A percentile compares a stretch with the other conserved stretches of the same genome.
Evolutionary conservation across 257 asterid species (phyloP).

Genomic region (Nicotiana noctiflora): DNA sequence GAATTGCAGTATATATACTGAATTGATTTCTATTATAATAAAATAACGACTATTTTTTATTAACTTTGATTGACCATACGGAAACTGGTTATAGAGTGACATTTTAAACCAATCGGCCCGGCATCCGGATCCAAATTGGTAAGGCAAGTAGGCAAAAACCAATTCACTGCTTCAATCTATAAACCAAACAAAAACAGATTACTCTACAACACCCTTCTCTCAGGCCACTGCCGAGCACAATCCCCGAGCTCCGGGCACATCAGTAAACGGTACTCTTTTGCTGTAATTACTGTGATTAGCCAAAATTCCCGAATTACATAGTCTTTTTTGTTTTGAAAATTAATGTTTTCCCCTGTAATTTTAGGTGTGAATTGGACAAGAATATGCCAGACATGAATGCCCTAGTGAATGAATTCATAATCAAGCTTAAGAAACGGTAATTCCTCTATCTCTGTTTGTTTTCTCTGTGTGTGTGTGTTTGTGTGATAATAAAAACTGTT

Average conservation of each 20-base stretch:
- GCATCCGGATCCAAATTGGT: not conserved
- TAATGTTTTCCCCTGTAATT: not conserved
- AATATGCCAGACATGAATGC: slow-evolving; percentile 69
- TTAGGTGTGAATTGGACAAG: not conserved
- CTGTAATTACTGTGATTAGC: not conserved
- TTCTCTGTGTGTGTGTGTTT: not conserved
- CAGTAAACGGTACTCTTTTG: not conserved
- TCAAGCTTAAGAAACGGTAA: slow-evolving; percentile 82
- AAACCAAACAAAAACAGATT: no score
- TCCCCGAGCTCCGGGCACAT: not conserved
- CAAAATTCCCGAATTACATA: not conserved
- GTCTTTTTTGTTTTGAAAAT: not conserved
- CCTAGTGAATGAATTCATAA: slow-evolving; percentile 65
- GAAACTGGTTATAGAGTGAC: no score
- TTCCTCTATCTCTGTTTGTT: not conserved
- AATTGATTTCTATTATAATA: no score
- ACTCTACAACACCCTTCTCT: not conserved
- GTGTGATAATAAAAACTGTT: not conserved
- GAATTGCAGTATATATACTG: no score
- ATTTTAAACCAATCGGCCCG: not conserved
- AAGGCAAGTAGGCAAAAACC: not conserved
- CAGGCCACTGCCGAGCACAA: not conserved
- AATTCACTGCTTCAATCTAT: no score
- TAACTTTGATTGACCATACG: no score
- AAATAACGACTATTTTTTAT: no score